Evolutionary conservation across 1,284 basidiomycete genomes (phyloP).

Genomic region (Salmacisia buchloeana): DNA sequence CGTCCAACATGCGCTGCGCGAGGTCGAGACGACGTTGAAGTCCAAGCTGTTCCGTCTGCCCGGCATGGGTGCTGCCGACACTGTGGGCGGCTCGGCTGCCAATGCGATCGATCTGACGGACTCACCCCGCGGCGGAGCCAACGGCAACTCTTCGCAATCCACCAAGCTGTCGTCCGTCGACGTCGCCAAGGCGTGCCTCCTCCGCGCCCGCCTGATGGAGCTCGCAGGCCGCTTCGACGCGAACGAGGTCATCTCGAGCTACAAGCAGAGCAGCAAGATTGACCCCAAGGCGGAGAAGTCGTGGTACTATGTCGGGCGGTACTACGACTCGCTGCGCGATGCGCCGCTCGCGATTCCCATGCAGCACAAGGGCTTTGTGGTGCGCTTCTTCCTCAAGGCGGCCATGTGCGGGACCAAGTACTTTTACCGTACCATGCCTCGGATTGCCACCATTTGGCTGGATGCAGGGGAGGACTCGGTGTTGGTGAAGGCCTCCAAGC

Average conservation of each 20-base stretch:
- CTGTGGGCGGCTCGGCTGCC: neutral
- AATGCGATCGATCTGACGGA: slow-evolving; percentile 5
- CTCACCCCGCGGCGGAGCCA: neutral
- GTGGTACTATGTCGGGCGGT: slow-evolving; percentile 32
- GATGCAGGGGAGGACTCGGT: slow-evolving; percentile 70
- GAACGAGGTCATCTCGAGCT: slow-evolving; percentile 57
- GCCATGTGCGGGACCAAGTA: slow-evolving; percentile 84
- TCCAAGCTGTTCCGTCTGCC: neutral
- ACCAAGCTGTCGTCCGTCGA: slow-evolving; percentile 18
- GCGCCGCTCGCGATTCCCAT: slow-evolving; percentile 55
- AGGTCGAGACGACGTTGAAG: slow-evolving; percentile 9
- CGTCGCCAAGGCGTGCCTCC: slow-evolving; percentile 64
- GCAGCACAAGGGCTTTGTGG: slow-evolving; percentile 54
- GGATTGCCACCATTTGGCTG: slow-evolving; percentile 90
- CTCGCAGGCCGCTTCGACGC: slow-evolving; percentile 77
- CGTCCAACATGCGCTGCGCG: slow-evolving; percentile 68
- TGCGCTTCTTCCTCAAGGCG: slow-evolving; percentile 68
- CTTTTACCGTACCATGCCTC: slow-evolving; percentile 90
- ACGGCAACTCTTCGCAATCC: neutral
- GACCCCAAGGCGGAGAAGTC: slow-evolving; percentile 60
- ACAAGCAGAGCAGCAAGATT: slow-evolving; percentile 47
- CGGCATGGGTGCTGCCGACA: neutral
- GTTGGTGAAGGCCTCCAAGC: slow-evolving; percentile 20
- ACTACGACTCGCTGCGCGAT: slow-evolving; percentile 30
- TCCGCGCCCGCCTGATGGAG: slow-evolving; percentile 88